These are phyloP conservation scores for Emydomyces testavorans DNA, from an alignment of 2,329 filamentous ascomycete species.

Conservation along the genomic window DNA sequence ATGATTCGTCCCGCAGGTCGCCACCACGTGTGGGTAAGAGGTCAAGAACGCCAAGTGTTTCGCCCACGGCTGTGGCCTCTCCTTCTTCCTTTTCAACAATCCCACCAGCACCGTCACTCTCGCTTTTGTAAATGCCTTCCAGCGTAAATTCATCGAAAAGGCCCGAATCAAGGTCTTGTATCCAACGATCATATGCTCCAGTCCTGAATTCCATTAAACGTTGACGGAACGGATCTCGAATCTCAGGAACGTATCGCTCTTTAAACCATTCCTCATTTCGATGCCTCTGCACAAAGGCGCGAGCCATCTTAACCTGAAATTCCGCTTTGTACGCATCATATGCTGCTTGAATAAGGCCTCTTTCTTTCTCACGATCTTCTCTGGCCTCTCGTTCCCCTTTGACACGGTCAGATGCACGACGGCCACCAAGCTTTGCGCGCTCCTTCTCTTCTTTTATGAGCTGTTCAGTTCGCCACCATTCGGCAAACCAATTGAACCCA, in stretches of 20 bases:
- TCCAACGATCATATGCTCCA: conserved; percentile 73
- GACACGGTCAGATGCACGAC: conserved; percentile 43
- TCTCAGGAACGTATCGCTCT: conserved; percentile 80
- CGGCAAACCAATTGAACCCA: conserved; percentile 56
- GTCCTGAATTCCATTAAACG: conserved; percentile 72
- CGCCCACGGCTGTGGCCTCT: conserved; percentile 79
- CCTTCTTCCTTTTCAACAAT: conserved; percentile 90
- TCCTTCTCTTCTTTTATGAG: conserved; percentile 54
- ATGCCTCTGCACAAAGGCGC: conserved; percentile 79
- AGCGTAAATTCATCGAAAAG: conserved; percentile 89
- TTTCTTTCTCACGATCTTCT: conserved; percentile 52
- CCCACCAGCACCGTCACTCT: conserved; percentile 76
- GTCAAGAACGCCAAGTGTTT: conserved; percentile 86
- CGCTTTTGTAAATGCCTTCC: conserved; percentile 86
- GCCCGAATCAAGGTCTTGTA: conserved; percentile 71
- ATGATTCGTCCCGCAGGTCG: conserved; percentile 78
- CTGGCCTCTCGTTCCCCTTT: conserved; percentile 52
- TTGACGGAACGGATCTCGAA: conserved; percentile 60
- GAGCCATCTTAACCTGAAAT: conserved; percentile 62
- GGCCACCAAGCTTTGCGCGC: conserved; percentile 47
- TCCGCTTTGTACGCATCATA: conserved; percentile 57
- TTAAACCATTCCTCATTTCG: conserved; percentile 97
- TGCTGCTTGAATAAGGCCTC: conserved; percentile 51
- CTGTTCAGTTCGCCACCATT: conserved; percentile 57
- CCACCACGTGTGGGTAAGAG: conserved; percentile 71